Percentiles rank a stretch among this genome's conserved stretches.
phyloP scores from a whole-genome alignment of 2,329 filamentous ascomycete genomes.

The Emergomyces orientalis region DNA sequence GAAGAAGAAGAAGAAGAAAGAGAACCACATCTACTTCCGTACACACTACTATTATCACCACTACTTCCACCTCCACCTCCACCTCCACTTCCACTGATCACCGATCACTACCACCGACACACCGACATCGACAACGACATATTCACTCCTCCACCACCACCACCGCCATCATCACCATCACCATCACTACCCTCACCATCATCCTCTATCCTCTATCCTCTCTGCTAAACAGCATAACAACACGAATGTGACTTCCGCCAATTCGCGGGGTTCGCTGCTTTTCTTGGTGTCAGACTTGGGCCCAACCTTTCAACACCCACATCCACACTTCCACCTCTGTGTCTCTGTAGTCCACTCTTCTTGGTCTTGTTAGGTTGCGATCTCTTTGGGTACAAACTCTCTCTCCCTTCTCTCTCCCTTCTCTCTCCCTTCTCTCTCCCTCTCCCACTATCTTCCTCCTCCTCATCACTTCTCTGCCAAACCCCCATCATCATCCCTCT shows the following conservation, averaged over 20 bases:
- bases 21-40: too few relatives aligned
- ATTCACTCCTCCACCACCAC: background rate
- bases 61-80: background rate
- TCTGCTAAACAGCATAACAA: background rate
- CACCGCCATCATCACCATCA: background rate
- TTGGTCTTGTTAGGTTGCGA: too few relatives aligned
- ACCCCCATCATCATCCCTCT: background rate
- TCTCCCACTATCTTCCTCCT: background rate
- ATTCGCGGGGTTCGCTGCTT: background rate
- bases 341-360: too few relatives aligned
- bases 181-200: background rate
- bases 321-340: too few relatives aligned
- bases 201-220: background rate
- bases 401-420: background rate
- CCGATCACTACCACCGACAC: too few relatives aligned
- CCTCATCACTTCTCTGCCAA: too few relatives aligned
- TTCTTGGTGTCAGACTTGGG: background rate
- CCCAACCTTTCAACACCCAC: too few relatives aligned
- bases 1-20: too few relatives aligned
- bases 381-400: too few relatives aligned
- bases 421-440: background rate
- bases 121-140: too few relatives aligned
- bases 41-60: background rate
- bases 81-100: background rate
- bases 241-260: conserved; percentile 1